Evolutionary conservation across 2,329 filamentous ascomycete species (phyloP).

Genomic region (Phoma sp.): DNA sequence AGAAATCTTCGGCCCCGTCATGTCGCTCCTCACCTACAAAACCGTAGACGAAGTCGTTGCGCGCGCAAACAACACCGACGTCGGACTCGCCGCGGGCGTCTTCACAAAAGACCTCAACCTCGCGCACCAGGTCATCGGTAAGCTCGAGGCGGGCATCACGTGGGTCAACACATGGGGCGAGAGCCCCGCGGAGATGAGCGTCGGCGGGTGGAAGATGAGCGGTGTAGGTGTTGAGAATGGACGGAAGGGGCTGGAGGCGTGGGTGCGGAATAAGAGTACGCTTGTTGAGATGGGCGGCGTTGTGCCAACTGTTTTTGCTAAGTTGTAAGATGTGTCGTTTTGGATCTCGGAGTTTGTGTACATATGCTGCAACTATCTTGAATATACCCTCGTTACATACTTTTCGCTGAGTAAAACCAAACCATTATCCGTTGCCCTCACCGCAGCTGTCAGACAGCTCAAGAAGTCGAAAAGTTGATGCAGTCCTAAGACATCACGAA

Average conservation of each 20-base stretch:
- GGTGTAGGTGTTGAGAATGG: slow-evolving; percentile 90
- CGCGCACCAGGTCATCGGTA: slow-evolving; percentile 73
- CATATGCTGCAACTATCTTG: background rate
- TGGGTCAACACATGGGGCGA: slow-evolving; percentile 97
- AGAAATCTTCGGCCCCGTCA: slow-evolving; percentile 89
- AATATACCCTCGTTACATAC: background rate
- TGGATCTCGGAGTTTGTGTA: background rate
- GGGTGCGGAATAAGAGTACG: slow-evolving; percentile 87
- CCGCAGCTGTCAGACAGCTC: no score
- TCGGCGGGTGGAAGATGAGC: slow-evolving; percentile 91
- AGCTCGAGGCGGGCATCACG: slow-evolving; percentile 82
- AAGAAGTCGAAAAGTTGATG: no score
- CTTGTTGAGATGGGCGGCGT: slow-evolving; percentile 79
- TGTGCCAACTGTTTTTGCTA: slow-evolving; percentile 71
- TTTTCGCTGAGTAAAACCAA: no score
- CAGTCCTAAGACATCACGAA: no score
- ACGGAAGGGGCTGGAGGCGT: slow-evolving; percentile 76
- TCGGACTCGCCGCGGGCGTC: slow-evolving; percentile 84
- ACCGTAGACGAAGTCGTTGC: slow-evolving; percentile 71
- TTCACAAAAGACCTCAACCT: slow-evolving; percentile 77
- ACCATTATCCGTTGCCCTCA: background rate
- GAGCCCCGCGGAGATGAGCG: slow-evolving; percentile 87
- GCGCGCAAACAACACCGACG: slow-evolving; percentile 76
- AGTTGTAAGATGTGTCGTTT: slow-evolving; percentile 27
- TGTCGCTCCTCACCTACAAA: slow-evolving; percentile 78